Conservation (phyloP, 2,329 filamentous ascomycete species). For the Drechslera avenae region DNA sequence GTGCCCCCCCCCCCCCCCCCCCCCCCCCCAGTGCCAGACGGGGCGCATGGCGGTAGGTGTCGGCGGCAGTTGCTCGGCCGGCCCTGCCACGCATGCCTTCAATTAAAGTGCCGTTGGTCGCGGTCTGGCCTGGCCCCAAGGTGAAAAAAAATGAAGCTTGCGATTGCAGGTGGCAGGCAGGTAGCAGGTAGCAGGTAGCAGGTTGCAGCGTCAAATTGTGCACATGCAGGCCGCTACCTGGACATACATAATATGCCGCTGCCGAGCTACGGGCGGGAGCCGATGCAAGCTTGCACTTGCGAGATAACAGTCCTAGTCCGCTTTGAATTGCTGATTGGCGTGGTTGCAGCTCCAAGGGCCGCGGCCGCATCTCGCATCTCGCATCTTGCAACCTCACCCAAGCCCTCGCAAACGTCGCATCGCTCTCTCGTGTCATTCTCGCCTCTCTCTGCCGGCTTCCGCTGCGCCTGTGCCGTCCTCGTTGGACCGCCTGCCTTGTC, state of each 20-base stretch:
- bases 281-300: constrained; percentile 20
- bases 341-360: constrained; percentile 21
- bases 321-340: constrained; percentile 19
- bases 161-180: too few relatives aligned
- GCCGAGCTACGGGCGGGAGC: constrained; percentile 22
- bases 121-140: constrained; percentile 27
- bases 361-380: constrained; percentile 15
- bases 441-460: constrained; percentile 24
- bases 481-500: constrained; percentile 22
- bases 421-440: constrained; percentile 20
- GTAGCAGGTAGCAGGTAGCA: too few relatives aligned
- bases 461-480: constrained; percentile 32
- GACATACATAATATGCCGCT: constrained; percentile 19
- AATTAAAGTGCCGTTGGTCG: constrained; percentile 5
- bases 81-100: constrained; percentile 22
- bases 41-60: not conserved
- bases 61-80: not conserved
- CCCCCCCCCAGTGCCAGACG: too few relatives aligned
- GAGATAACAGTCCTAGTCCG: constrained; percentile 25
- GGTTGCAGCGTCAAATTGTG: constrained; percentile 19
- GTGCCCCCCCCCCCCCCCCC: too few relatives aligned
- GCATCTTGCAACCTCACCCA: constrained; percentile 26
- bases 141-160: constrained; percentile 16
- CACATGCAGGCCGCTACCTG: constrained; percentile 11
- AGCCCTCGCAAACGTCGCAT: constrained; percentile 16